phyloP scores from a whole-genome alignment of 768 basidiomycete genomes.

The Pisolithus tinctorius region DNA sequence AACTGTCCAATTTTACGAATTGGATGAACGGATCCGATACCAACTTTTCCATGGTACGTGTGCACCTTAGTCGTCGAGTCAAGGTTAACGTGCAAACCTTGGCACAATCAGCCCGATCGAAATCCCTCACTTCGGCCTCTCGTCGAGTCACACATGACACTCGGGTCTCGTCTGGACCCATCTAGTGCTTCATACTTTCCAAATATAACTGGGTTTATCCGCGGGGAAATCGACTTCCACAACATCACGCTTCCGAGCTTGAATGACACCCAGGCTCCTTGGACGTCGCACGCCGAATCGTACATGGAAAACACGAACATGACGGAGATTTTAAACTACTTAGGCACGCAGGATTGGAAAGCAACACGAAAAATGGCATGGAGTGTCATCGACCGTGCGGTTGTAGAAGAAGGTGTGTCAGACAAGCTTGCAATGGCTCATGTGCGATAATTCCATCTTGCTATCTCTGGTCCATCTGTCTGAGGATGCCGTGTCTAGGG shows the following conservation, averaged over 20 bases:
- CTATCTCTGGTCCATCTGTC: neutral
- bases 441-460: constrained; percentile 35
- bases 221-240: constrained; percentile 51
- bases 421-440: constrained; percentile 54
- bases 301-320: constrained; percentile 45
- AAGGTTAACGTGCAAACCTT: constrained; percentile 2
- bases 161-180: constrained; percentile 40
- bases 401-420: constrained; percentile 33
- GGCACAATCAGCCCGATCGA: constrained; percentile 37
- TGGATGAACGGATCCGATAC: constrained; percentile 66
- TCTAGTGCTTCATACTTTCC: constrained; percentile 52
- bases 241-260: constrained; percentile 55
- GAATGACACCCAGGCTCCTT: constrained; percentile 31
- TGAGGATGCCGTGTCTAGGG: constrained; percentile 39
- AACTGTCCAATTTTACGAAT: constrained; percentile 65
- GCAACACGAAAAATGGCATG: constrained; percentile 54
- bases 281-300: constrained; percentile 44
- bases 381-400: constrained; percentile 57
- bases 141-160: constrained; percentile 41
- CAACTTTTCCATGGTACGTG: constrained; percentile 58
- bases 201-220: constrained; percentile 77
- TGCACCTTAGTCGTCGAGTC: neutral
- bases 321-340: constrained; percentile 40
- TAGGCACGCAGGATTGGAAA: constrained; percentile 69
- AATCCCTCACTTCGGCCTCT: constrained; percentile 40